phyloP scores from a whole-genome alignment of 1,284 basidiomycete genomes.

The Irpex sp. region DNA sequence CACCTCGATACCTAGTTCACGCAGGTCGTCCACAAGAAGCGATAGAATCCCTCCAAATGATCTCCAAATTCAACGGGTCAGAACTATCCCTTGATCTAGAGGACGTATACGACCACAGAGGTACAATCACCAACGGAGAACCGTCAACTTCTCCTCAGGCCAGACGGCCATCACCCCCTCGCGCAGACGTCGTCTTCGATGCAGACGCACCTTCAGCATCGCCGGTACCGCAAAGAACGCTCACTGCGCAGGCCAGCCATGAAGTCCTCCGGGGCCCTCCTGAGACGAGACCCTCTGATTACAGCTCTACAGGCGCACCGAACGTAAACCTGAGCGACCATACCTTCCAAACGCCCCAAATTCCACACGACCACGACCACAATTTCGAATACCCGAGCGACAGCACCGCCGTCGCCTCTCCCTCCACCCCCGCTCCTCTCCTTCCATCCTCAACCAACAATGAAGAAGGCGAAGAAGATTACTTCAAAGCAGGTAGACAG shows the following conservation, averaged over 20 bases:
- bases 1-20: slow-evolving; percentile 91
- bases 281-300: slow-evolving; percentile 38
- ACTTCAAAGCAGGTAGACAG: slow-evolving; percentile 3
- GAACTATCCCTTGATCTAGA: slow-evolving; percentile 70
- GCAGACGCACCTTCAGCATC: not conserved
- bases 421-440: not conserved
- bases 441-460: not conserved
- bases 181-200: slow-evolving; percentile 3
- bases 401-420: not conserved
- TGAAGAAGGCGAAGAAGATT: slow-evolving; percentile 3
- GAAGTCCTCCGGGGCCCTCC: slow-evolving; percentile 23
- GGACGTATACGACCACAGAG: slow-evolving; percentile 73
- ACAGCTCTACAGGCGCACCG: slow-evolving; percentile 48
- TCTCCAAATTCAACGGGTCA: slow-evolving; percentile 87
- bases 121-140: slow-evolving; percentile 2
- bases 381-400: not conserved
- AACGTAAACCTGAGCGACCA: slow-evolving; percentile 45
- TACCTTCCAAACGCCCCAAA: slow-evolving; percentile 38
- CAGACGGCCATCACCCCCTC: not conserved
- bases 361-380: not conserved
- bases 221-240: slow-evolving; percentile 5
- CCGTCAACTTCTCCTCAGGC: not conserved
- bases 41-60: slow-evolving; percentile 82
- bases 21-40: slow-evolving; percentile 88
- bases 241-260: slow-evolving; percentile 24